Evolutionary conservation across 176 grass and related monocot species (phyloP), one percentile per base, ranked within the genome.

Genomic region (Raddia guianensis): DNA sequence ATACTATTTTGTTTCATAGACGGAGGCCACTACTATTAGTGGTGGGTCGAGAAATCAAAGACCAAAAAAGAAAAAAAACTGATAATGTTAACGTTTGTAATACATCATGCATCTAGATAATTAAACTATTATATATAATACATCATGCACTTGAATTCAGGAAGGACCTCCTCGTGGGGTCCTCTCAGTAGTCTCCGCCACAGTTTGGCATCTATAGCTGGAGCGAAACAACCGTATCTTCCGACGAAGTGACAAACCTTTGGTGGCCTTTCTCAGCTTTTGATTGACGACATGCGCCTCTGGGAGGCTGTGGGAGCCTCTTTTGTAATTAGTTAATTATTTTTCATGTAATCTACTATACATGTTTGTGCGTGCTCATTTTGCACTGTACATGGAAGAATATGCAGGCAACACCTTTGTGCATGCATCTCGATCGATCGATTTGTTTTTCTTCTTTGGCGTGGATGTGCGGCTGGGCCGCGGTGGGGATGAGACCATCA

Each of bases 401-500:
- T 9, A 2, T 11, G n/a, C 10, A 55, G 37, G 49, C 49, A 63
- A 42, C 27, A 63, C 0, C 51, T 66, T 46, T 27, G 32, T 27
- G 32, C 27, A 60, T 27, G 32, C 27, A 60, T 8, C 12, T 37
- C 1, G 61, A 32, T 52, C 42, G 49, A 50, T 72, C 14, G 66
- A 21, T 74, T 74, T 80, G 75, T 65, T 85, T 89, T 89, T 85
- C 76, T 80, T 77, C 47, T 9, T 53, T 65, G 82, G 49, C 45
- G 77, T 82, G 82, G 68, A 86, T 85, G 44, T 86, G 79, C 74
- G 63, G 79, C 82, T 52, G 11, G 80, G 46, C 63, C 59, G 68
- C 75, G 79, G 86, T 91, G 74, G 86, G 90, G 86, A 88, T 83
- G 83, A 75, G 37, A 70, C 75, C 79, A 84, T 91, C 83, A 85